These are phyloP conservation scores for Heterobasidion occidentale DNA, from an alignment of 1,284 basidiomycete genomes.

Conservation along the genomic window DNA sequence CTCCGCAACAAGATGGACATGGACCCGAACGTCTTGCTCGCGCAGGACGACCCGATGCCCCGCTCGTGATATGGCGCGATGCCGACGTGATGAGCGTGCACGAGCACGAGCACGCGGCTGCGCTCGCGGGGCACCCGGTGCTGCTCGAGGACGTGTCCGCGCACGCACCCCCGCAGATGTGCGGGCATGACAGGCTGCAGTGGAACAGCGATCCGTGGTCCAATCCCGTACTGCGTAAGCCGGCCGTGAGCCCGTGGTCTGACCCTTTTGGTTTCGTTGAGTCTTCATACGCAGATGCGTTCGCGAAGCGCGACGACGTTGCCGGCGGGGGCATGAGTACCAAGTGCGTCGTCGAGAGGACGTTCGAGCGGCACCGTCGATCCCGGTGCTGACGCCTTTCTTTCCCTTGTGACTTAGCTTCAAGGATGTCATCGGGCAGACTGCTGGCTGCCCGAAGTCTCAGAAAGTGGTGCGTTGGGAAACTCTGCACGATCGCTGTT, in stretches of 20 bases:
- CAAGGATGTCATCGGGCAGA: constrained; percentile 56
- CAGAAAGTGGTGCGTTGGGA: constrained; percentile 61
- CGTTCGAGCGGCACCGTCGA: background rate
- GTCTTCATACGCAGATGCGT: constrained; percentile 14
- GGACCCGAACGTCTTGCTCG: constrained; percentile 43
- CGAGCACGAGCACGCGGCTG: constrained; percentile 42
- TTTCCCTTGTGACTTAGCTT: constrained; percentile 38
- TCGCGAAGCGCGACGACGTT: constrained; percentile 48
- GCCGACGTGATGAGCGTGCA: constrained; percentile 49
- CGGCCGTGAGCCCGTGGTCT: constrained; percentile 30
- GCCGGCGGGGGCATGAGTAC: constrained; percentile 39
- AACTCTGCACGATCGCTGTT: background rate
- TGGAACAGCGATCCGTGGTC: constrained; percentile 56
- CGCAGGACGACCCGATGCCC: constrained; percentile 34
- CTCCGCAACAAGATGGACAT: constrained; percentile 46
- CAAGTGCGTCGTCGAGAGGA: constrained; percentile 34
- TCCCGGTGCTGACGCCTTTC: too few species aligned
- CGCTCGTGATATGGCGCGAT: constrained; percentile 68
- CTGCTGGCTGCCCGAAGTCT: constrained; percentile 65
- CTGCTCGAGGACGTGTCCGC: constrained; percentile 7
- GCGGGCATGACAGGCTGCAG: constrained; percentile 61
- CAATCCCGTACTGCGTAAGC: constrained; percentile 43
- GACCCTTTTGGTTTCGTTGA: constrained; percentile 29
- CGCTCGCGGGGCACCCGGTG: constrained; percentile 12
- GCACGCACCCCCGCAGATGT: constrained; percentile 29